Base-by-base conservation (phyloP, 2,329 filamentous ascomycete genomes). In the Chaetothyriales sp. region DNA sequence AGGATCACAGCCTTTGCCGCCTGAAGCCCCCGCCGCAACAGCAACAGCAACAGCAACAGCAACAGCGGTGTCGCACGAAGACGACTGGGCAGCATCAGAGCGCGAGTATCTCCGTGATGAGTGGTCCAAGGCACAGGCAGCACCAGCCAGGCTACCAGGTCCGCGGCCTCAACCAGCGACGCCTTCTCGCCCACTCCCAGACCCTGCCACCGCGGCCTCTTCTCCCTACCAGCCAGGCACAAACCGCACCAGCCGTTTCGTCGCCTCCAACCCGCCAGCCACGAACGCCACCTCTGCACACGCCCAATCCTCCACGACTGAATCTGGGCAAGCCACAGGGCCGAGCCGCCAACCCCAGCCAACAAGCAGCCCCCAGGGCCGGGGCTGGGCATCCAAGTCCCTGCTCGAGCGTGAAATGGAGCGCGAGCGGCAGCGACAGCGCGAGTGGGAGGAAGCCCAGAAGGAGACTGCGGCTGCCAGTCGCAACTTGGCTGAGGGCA, bases 351-450 rank as follows among this genome's bases (percentile, higher is more conserved):
- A 54, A 25, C 73, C 72, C 0, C 72, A 76, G n/a, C n/a, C n/a
- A n/a, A 0, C 77, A 80, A 55, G 64, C 72, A 48, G 76, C 75
- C 60, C 80, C 78, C 26, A 75, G 75, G 55, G 76, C 76, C 10
- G 74, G 72, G 76, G 75, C 1, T 80, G 76, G 77, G 77, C 77
- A 0, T 74, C 72, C n/a, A 80, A 79, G 60, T 79, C 76, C 2
- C 69, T 83, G 1, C 69, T 82, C 2, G 78, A 81, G 60, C 74
- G 78, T 6, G 79, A 83, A 57, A 83, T 81, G 79, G 79, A 83
- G 61, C 75, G 77, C 18, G 79, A 83, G 60, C 73, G 79, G 15
- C 76, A 80, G 60, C 71, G 79, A 46, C 79, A 82, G 60, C 69
- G 72, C 39, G 79, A 83, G 54, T 83, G 79, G 79, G 79, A 82